Evolutionary conservation across 2,329 filamentous ascomycete genomes (phyloP), one percentile per base, ranked within the genome.

Genomic region (Exserohilum turcica): DNA sequence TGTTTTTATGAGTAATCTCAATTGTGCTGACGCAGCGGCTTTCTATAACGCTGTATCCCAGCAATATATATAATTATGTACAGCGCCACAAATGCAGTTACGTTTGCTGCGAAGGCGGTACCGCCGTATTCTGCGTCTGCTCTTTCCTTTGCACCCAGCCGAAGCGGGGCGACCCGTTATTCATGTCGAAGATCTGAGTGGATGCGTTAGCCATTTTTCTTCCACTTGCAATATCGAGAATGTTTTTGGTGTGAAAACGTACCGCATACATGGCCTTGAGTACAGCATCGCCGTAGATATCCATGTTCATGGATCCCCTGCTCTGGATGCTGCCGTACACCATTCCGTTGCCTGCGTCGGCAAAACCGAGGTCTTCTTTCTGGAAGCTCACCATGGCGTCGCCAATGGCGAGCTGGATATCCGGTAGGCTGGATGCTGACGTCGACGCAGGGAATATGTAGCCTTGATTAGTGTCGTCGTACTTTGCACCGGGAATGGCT

Each of bases 401-500:
- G 15, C 63, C 65, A 10, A 66, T 61, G 1, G 63, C 63, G 12
- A 68, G 52, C n/a, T 48, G 61, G 5, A 65, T 32, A 1, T 59
- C 48, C 3, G 65, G 65, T 0, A 68, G 32, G 3, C 59, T 10
- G 2, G 59, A 53, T 1, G 40, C 59, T 0, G 57, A 29, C 3
- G 57, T 66, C 6, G 66, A 56, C 74, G 81, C 79, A 49, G 79
- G 70, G 78, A 83, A 77, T 56, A 78, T 67, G 72, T 82, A 86
- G 49, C 84, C 83, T 44, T 83, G 85, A 33, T 77, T 73, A 2
- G 63, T 59, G 9, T 61, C 16, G 64, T 79, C 75, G 66, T 84
- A 76, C 21, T 74, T 59, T 0, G 86, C 77, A 4, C 82, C 81
- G 2, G 69, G 54, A 48, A 89, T 79, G 46, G 82, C 66, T n/a